Evolutionary conservation across 2,329 filamentous ascomycete genomes (phyloP), one percentile per base, ranked within the genome.

Genomic region (Diaporthe aspalathi): DNA sequence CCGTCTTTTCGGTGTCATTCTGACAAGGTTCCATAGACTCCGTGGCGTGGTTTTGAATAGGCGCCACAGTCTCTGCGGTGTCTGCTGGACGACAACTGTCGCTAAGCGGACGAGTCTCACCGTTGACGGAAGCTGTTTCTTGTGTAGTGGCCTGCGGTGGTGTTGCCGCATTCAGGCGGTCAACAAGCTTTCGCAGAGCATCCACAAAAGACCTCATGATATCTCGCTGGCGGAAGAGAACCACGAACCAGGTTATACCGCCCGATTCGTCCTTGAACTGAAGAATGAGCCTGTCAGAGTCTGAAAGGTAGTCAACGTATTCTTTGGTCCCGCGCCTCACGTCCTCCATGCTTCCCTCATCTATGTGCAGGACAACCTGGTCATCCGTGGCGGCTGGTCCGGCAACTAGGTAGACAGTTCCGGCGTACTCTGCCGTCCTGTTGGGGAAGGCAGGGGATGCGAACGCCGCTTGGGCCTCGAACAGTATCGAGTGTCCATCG

Each of bases 341-440:
- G 20, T 73, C 52, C 16, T 32, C 45, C 17, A 66, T 38, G 9
- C 35, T 20, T 8, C 49, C 27, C 11, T 69, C 63, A 1, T 73
- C 47, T 16, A 73, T 22, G 2, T 27, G 67, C 14, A 73, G 53
- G 24, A 73, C 27, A 11, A 73, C 40, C n/a, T 52, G 22, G 27
- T 71, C 60, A 8, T 52, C 43, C 3, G 20, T n/a, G 12, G 22
- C 20, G 50, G 32, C 3, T 2, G 24, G 17, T 27, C 69, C 69
- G 29, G 53, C 9, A 16, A 73, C 24, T 6, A 73, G 40, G 27
- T 60, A 60, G 20, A 71, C 22, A 1, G 29, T 67, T 2, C 69
- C 72, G 1, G 56, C 17, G 22, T 69, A 67, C 29, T 62, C 49
- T 3, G 24, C 35, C 1, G n/a, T 47, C 17, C 17, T 47, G 7